Evolutionary conservation across 163 green algal genomes (phyloP).

Genomic region (Coccomyxa subellipsoidea): DNA sequence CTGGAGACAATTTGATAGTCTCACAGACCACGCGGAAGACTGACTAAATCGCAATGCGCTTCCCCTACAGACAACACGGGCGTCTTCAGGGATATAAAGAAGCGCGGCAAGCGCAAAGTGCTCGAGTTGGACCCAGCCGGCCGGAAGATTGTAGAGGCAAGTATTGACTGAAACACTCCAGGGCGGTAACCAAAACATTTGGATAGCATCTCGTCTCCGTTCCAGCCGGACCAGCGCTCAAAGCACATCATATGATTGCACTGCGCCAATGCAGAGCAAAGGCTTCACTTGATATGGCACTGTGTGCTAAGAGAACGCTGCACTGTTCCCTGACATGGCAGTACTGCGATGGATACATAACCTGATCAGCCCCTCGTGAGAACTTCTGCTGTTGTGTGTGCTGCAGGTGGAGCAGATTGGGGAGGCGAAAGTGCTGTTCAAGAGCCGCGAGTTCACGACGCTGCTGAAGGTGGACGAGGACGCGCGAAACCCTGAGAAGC

Average conservation of each 20-base stretch:
- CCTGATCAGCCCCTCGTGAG: neutral
- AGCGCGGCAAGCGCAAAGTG: conserved; percentile 39
- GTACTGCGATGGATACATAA: neutral
- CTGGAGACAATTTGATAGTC: neutral
- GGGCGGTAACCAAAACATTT: neutral
- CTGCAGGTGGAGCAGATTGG: conserved; percentile 43
- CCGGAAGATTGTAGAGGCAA: conserved; percentile 31
- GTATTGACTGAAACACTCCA: neutral
- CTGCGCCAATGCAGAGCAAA: neutral
- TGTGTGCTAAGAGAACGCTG: neutral
- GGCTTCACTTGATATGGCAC: neutral
- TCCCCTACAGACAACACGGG: conserved; percentile 39
- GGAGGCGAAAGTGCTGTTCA: conserved; percentile 30
- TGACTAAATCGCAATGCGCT: too few species aligned
- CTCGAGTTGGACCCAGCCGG: conserved; percentile 16
- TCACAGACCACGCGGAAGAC: too few species aligned
- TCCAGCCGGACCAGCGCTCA: neutral
- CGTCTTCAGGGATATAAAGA: conserved; percentile 46
- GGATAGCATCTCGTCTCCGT: neutral
- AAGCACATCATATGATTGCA: neutral
- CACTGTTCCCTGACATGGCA: neutral
- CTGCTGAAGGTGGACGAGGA: conserved; percentile 48
- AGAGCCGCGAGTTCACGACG: conserved; percentile 32
- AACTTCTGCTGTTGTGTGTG: neutral
- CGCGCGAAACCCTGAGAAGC: conserved; percentile 26